Evolutionary conservation across 345 rosid genomes (phyloP).

Genomic region (Ceriops zippeliana): DNA sequence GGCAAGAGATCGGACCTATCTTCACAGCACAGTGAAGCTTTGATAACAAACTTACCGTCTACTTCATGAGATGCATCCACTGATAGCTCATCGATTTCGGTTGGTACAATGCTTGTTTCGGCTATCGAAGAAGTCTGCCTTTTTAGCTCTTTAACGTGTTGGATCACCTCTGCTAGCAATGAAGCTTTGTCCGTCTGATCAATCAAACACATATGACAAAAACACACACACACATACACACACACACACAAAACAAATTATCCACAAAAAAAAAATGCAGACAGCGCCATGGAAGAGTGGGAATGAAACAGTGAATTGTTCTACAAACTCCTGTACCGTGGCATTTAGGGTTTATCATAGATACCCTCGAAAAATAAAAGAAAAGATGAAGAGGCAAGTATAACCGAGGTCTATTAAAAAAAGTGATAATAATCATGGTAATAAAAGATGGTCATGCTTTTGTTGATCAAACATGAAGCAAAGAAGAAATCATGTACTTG

Average conservation of each 20-base stretch:
- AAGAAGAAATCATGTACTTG: neutral
- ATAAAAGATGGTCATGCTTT: neutral
- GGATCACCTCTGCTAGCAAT: constrained; percentile 93
- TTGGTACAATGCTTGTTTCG: constrained; percentile 75
- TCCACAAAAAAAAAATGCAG: neutral
- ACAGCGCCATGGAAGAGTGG: too few relatives aligned
- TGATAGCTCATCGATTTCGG: constrained; percentile 83
- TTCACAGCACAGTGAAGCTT: constrained; percentile 91
- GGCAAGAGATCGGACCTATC: constrained; percentile 89
- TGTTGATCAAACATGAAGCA: neutral
- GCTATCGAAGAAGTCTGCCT: constrained; percentile 75
- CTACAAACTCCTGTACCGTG: too few relatives aligned
- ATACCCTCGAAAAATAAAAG: too few relatives aligned
- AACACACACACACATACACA: neutral
- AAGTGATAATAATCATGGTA: too few relatives aligned
- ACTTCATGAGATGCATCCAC: constrained; percentile 81
- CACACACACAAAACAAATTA: neutral
- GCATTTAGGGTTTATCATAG: too few relatives aligned
- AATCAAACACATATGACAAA: neutral
- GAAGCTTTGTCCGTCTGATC: constrained; percentile 95
- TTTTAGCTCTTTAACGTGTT: constrained; percentile 86
- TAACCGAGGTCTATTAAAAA: too few relatives aligned
- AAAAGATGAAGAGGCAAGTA: too few relatives aligned
- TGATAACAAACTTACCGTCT: constrained; percentile 78
- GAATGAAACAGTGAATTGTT: too few relatives aligned